Base-by-base conservation (phyloP, 306 rosid genomes). In the Casuarina equisetifolia region DNA sequence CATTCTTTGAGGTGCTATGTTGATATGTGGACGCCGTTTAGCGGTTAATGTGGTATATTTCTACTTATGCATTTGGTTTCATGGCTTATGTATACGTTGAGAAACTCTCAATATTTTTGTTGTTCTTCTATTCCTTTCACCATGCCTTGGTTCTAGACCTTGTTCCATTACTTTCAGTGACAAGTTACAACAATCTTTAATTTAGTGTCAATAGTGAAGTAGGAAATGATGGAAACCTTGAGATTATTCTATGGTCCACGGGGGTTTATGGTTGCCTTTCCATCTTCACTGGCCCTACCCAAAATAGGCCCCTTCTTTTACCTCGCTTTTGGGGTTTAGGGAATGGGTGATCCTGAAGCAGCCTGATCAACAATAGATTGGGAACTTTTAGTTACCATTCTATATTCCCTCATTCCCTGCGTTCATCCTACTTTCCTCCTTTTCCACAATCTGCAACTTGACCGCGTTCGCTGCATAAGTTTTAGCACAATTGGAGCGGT, bases 1-100 rank as follows among this genome's bases (percentile, higher is more conserved):
- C 64, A 59, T 38, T 75, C 91, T 36, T 71, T 95, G 62, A 78
- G 74, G 74, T 77, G 77, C 44, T 92, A 88, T 59, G 78, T 85
- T 2, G 87, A 90, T 49, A 52, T 74, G 80, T 94, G 51, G 51
- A 48, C 13, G 12, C 51, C 51, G 12, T 48, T 48, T 48, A 2
- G 4, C 2, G 51, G 12, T 48, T 48, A 48, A 48, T 48, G 10
- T 48, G 51, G 51, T 48, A 48, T 57, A 76, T 48, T 48, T 17
- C 74, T 7, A 48, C 74, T 76, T 0, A 17, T 17, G 9, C 19
- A 11, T 55, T 55, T 55, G 62, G 36, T 19, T 55, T 55, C 4
- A 55, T 55, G 62, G 44, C 16, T 3, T 62, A 32, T 62, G 69
- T 62, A 0, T 5, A 62, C 36, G 69, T 12, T 32, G 44, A 62